A percentile compares a stretch with the other conserved stretches of the same genome.
Conservation (phyloP, 495 filamentous ascomycete genomes). For the Hypoxylon lienhwacheense region DNA sequence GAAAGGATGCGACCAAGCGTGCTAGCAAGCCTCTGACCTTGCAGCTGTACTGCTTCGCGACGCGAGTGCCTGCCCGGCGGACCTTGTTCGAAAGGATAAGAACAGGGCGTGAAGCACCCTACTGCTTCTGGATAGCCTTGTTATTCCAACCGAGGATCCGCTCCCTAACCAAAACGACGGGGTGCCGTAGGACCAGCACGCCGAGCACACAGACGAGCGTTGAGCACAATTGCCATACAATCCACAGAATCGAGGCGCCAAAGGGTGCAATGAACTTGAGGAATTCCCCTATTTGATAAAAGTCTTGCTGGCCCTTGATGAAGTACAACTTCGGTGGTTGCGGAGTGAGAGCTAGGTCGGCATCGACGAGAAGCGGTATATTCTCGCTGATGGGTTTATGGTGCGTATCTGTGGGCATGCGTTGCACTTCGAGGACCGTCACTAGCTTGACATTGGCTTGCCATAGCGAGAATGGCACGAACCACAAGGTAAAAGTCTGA, state of each 20-base stretch:
- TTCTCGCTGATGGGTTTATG: not conserved
- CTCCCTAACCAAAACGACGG: constrained; percentile 5
- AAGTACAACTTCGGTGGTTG: constrained; percentile 53
- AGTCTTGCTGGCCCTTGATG: constrained; percentile 74
- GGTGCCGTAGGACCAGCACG: constrained; percentile 35
- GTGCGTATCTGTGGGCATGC: constrained; percentile 19
- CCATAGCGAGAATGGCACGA: constrained; percentile 67
- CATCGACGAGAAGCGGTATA: not conserved
- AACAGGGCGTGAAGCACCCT: constrained; percentile 12
- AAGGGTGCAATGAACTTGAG: constrained; percentile 64
- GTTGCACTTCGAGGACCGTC: constrained; percentile 68
- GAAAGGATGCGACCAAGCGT: not conserved
- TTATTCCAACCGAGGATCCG: constrained; percentile 10
- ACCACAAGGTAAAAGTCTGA: constrained; percentile 75
- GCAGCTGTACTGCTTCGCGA: not conserved
- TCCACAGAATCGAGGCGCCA: constrained; percentile 53
- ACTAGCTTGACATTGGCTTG: constrained; percentile 66
- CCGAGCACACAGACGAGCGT: constrained; percentile 64
- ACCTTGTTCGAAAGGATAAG: not conserved
- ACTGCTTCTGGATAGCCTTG: constrained; percentile 17
- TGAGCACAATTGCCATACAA: constrained; percentile 60
- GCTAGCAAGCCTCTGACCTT: not conserved
- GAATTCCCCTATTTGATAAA: constrained; percentile 80
- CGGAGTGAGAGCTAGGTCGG: constrained; percentile 1
- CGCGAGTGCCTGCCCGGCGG: not conserved